Percentiles rank a stretch among this genome's conserved stretches.
phyloP scores from a whole-genome alignment of 2,329 filamentous ascomycete species.

The Sclerotinia sclerotiorum region DNA sequence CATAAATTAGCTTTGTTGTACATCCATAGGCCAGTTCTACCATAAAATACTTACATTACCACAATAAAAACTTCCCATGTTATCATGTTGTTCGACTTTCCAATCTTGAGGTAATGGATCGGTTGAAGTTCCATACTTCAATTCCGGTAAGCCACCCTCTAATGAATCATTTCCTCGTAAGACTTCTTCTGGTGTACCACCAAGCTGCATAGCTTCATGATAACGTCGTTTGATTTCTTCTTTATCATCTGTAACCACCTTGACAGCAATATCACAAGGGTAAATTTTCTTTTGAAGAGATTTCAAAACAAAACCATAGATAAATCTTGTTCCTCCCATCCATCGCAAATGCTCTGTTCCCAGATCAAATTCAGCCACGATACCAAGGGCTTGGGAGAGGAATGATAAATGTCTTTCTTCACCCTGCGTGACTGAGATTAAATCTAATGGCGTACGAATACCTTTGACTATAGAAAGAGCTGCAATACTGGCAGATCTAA shows the following conservation, averaged over 20 bases:
- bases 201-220: constrained; percentile 45
- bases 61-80: constrained; percentile 84
- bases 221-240: constrained; percentile 70
- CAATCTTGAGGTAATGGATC: constrained; percentile 74
- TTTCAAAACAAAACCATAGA: constrained; percentile 72
- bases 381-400: constrained; percentile 81
- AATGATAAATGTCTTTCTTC: constrained; percentile 73
- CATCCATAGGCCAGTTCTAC: not conserved
- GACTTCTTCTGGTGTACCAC: not conserved
- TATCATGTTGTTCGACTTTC: constrained; percentile 68
- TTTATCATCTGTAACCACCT: constrained; percentile 75
- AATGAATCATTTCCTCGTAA: constrained; percentile 26
- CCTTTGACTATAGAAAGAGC: constrained; percentile 84
- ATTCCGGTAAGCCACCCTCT: constrained; percentile 58
- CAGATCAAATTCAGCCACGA: constrained; percentile 84
- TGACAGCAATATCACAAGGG: constrained; percentile 81
- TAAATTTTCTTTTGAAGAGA: constrained; percentile 75
- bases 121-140: constrained; percentile 74
- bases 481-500: constrained; percentile 57
- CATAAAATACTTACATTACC: constrained; percentile 66
- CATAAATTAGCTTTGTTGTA: not conserved
- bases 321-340: constrained; percentile 81
- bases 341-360: constrained; percentile 86
- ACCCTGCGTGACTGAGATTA: constrained; percentile 84
- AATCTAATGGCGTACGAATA: constrained; percentile 71